These are phyloP conservation scores for Metahyphopichia silvanorum DNA, from an alignment of 805 yeast genomes.

Conservation along the genomic window DNA sequence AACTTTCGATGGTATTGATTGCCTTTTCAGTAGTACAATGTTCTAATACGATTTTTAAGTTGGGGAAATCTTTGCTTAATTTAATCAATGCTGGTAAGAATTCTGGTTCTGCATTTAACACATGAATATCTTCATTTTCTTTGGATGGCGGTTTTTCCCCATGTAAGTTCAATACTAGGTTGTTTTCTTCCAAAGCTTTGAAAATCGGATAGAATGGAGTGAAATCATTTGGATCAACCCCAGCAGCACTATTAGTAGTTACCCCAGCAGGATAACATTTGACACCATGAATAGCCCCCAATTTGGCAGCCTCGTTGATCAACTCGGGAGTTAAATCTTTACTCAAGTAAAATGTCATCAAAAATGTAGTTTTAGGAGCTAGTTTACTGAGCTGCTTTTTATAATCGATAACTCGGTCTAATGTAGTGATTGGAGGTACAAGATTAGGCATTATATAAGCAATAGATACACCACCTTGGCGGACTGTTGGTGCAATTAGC, in stretches of 20 bases:
- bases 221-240: constrained; percentile 93
- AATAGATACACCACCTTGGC: constrained; percentile 85
- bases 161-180: constrained; percentile 80
- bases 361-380: constrained; percentile 80
- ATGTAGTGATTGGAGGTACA: constrained; percentile 84
- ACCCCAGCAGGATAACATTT: constrained; percentile 99
- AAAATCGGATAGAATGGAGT: constrained; percentile 85
- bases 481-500: constrained; percentile 83
- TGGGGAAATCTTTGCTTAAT: constrained; percentile 80
- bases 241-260: constrained; percentile 91
- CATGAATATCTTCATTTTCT: constrained; percentile 69
- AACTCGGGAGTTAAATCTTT: constrained; percentile 82
- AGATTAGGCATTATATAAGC: constrained; percentile 97
- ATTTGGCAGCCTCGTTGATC: constrained; percentile 70
- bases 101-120: constrained; percentile 89
- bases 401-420: constrained; percentile 70
- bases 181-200: constrained; percentile 77
- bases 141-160: constrained; percentile 82
- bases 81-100: constrained; percentile 85
- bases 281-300: constrained; percentile 75
- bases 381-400: constrained; percentile 57
- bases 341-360: constrained; percentile 86
- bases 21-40: constrained; percentile 95
- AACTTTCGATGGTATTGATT: constrained; percentile 64
- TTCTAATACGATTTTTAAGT: constrained; percentile 80